Conservation (phyloP, 108 stramenopile genomes). For the Skeletonema potamos region DNA sequence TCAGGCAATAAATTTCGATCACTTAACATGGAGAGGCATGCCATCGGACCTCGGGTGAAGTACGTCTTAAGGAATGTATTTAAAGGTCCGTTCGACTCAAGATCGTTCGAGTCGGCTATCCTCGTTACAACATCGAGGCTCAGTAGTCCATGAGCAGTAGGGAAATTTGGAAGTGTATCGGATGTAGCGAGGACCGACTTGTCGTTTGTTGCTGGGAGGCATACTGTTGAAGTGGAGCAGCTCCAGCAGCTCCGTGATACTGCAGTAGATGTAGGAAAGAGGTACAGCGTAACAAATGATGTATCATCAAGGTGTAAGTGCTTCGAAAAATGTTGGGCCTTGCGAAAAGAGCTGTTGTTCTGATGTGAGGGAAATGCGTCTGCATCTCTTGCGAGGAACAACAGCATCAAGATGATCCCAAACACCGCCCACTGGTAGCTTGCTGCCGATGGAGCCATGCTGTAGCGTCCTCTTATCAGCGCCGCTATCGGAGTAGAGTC, state of each 20-base stretch:
- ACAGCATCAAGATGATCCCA: neutral
- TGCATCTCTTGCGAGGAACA: neutral
- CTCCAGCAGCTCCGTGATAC: neutral
- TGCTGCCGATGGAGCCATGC: neutral
- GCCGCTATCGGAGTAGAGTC: too few relatives aligned
- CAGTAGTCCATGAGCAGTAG: slow-evolving; percentile 63
- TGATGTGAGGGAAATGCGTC: neutral
- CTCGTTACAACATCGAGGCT: slow-evolving; percentile 61
- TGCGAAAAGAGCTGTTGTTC: neutral
- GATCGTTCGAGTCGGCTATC: slow-evolving; percentile 37
- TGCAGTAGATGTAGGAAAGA: neutral
- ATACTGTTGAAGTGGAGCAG: neutral
- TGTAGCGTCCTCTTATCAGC: neutral
- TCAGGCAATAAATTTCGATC: slow-evolving; percentile 63
- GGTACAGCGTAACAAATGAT: neutral
- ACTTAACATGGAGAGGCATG: slow-evolving; percentile 63
- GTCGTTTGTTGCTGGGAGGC: neutral
- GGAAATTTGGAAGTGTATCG: slow-evolving; percentile 53
- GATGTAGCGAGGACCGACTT: slow-evolving; percentile 46
- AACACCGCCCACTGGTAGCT: neutral
- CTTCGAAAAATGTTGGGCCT: neutral
- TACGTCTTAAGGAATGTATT: slow-evolving; percentile 50
- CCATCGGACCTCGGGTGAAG: slow-evolving; percentile 55
- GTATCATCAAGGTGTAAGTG: neutral
- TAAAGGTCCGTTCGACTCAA: neutral